Evolutionary conservation across 208 protist genomes (phyloP).

Genomic region (Tetramitus jugosus): DNA sequence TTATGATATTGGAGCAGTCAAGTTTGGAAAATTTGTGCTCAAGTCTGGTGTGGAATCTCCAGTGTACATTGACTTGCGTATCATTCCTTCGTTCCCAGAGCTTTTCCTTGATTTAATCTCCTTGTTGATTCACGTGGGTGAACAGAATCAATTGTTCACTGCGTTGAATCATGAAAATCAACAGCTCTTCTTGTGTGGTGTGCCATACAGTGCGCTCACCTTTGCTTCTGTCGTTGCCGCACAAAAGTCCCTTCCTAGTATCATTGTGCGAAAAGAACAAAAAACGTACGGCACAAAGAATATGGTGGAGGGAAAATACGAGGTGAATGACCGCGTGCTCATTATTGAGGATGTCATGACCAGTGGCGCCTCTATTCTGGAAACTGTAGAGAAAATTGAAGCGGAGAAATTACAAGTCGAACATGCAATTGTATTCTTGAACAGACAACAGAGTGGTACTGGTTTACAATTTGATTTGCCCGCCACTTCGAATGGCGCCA

Average conservation of each 20-base stretch:
- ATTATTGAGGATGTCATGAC: slow-evolving; percentile 89
- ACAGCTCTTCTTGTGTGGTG: slow-evolving; percentile 47
- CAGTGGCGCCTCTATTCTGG: slow-evolving; percentile 80
- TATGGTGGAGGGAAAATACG: slow-evolving; percentile 82
- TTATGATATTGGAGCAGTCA: slow-evolving; percentile 61
- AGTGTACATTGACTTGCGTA: slow-evolving; percentile 89
- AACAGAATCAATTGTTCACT: not conserved
- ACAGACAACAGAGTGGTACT: not conserved
- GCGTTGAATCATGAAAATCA: not conserved
- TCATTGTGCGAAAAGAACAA: slow-evolving; percentile 75
- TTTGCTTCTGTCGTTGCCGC: slow-evolving; percentile 81
- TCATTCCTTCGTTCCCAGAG: slow-evolving; percentile 68
- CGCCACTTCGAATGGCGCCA: not conserved
- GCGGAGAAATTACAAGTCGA: slow-evolving; percentile 41
- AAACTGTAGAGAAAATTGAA: slow-evolving; percentile 78
- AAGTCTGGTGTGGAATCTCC: slow-evolving; percentile 85
- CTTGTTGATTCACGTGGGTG: slow-evolving; percentile 57
- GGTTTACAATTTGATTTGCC: no score
- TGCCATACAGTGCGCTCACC: slow-evolving; percentile 87
- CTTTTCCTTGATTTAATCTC: slow-evolving; percentile 60
- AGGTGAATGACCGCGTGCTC: slow-evolving; percentile 72
- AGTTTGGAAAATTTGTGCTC: slow-evolving; percentile 86
- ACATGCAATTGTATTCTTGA: slow-evolving; percentile 11
- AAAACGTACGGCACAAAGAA: slow-evolving; percentile 89
- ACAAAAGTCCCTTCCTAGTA: slow-evolving; percentile 69